These are phyloP conservation scores for Murraya paniculata DNA, from an alignment of 345 rosid genomes.

Conservation along the genomic window DNA sequence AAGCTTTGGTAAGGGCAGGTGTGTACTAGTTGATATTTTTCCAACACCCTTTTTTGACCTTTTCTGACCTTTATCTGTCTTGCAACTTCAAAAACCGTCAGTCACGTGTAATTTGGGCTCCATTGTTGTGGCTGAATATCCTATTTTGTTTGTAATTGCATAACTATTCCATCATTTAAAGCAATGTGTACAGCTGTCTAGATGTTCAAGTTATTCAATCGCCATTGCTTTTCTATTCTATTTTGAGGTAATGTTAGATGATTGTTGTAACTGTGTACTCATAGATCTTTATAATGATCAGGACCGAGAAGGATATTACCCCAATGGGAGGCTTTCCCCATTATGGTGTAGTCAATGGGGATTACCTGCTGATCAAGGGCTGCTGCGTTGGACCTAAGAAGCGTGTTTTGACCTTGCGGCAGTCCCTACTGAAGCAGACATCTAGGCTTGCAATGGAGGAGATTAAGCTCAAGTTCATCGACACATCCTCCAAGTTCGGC, in stretches of 20 bases:
- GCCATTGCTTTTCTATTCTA: neutral
- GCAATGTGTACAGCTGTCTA: too few species aligned
- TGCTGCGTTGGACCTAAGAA: slow-evolving; percentile 87
- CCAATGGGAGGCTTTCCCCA: slow-evolving; percentile 95
- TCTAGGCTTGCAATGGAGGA: slow-evolving; percentile 72
- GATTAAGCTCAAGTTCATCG: slow-evolving; percentile 75
- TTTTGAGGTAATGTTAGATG: neutral
- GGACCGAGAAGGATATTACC: slow-evolving; percentile 87
- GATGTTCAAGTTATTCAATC: too few species aligned
- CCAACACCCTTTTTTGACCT: too few species aligned
- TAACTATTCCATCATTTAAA: too few species aligned
- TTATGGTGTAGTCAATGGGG: slow-evolving; percentile 80
- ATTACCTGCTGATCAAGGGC: slow-evolving; percentile 84
- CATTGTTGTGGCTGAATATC: too few species aligned
- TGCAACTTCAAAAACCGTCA: neutral
- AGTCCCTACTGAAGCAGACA: slow-evolving; percentile 65
- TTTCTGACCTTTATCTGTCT: neutral
- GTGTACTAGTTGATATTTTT: too few species aligned
- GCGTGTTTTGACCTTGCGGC: slow-evolving; percentile 87
- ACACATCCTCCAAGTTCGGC: slow-evolving; percentile 62
- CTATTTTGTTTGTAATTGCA: too few species aligned
- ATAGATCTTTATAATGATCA: neutral
- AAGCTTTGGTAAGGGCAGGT: too few species aligned
- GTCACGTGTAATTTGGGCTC: neutral
- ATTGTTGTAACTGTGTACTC: neutral